phyloP scores from a whole-genome alignment of 202 grass and related monocot species.

The Zizania palustris region DNA sequence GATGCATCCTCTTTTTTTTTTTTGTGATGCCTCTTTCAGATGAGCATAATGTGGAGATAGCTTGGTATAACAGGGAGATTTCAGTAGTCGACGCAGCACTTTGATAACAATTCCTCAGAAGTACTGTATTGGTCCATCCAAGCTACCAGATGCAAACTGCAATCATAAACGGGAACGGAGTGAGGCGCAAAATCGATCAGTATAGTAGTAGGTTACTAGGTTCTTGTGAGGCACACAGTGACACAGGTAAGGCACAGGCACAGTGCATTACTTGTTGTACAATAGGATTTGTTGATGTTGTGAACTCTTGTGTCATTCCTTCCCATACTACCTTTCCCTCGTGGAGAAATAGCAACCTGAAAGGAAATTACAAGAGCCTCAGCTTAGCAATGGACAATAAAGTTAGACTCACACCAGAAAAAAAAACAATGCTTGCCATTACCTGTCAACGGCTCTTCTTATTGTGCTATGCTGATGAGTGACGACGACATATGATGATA shows the following conservation, averaged over 20 bases:
- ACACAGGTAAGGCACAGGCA: no score
- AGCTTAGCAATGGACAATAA: conserved; percentile 9
- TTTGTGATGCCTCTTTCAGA: conserved; percentile 25
- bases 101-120: conserved; percentile 14
- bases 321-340: conserved; percentile 92
- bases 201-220: neutral
- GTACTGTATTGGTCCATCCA: conserved; percentile 90
- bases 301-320: conserved; percentile 94
- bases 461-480: conserved; percentile 99
- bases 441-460: conserved; percentile 93
- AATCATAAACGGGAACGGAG: conserved; percentile 31
- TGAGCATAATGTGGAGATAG: conserved; percentile 10
- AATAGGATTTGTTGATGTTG: conserved; percentile 74
- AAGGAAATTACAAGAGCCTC: conserved; percentile 21
- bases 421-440: conserved; percentile 23
- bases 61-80: neutral
- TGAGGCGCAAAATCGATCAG: neutral
- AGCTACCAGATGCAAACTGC: conserved; percentile 96
- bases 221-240: neutral
- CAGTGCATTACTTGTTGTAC: conserved; percentile 67
- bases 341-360: conserved; percentile 89
- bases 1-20: conserved; percentile 11
- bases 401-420: neutral
- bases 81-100: neutral
- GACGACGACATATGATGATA: conserved; percentile 83